Evolutionary conservation across 345 rosid species (phyloP).

Genomic region (Turritis glabra): DNA sequence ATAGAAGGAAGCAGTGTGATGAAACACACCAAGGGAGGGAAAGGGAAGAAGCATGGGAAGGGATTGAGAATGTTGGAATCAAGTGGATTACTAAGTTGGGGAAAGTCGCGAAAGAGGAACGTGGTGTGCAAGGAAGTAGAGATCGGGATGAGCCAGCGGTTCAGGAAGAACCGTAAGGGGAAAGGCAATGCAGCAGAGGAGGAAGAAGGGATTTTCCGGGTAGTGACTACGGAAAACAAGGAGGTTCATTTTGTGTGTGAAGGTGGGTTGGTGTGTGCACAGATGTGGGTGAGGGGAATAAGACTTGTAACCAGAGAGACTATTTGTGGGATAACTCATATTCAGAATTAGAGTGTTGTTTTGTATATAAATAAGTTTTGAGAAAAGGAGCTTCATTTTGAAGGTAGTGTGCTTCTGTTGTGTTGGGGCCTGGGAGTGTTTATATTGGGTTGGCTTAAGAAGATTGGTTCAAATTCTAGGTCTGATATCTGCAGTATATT

Average conservation of each 20-base stretch:
- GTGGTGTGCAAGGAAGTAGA: constrained; percentile 68
- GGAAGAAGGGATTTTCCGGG: constrained; percentile 64
- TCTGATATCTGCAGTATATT: constrained; percentile 27
- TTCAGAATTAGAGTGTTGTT: constrained; percentile 18
- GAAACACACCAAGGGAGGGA: constrained; percentile 89
- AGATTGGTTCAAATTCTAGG: constrained; percentile 13
- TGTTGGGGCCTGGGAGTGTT: constrained; percentile 18
- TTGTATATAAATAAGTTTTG: constrained; percentile 42
- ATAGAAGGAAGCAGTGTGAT: constrained; percentile 52
- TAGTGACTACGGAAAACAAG: constrained; percentile 65
- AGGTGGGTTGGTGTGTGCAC: constrained; percentile 76
- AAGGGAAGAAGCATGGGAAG: constrained; percentile 67
- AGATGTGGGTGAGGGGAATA: constrained; percentile 93
- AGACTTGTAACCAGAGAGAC: constrained; percentile 70
- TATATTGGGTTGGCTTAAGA: constrained; percentile 32
- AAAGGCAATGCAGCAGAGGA: constrained; percentile 46
- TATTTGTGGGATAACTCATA: constrained; percentile 41
- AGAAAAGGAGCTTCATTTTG: constrained; percentile 21
- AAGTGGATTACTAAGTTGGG: constrained; percentile 73
- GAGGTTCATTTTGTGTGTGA: constrained; percentile 81
- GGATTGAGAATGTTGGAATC: constrained; percentile 55
- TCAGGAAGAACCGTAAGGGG: constrained; percentile 50
- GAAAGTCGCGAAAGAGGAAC: constrained; percentile 65
- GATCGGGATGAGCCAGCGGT: constrained; percentile 58
- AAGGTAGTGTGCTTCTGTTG: constrained; percentile 28